Base-by-base conservation (phyloP, 306 rosid species). In the Phaseolus lunatus region DNA sequence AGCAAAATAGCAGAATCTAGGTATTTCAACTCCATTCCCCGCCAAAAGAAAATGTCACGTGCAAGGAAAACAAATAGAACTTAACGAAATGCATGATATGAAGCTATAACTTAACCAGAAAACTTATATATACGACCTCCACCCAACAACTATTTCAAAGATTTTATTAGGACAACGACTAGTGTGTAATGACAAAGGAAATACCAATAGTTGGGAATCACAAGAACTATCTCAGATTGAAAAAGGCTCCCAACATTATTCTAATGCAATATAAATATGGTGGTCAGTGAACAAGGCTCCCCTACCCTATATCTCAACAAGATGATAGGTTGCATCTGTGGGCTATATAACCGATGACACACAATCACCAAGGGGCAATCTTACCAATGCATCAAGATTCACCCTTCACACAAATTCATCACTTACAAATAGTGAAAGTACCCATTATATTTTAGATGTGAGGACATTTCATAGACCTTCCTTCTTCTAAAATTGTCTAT, bases 1-100 rank as follows among this genome's bases (percentile, higher is more conserved):
- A 63, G 78, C 61, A 73, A 75, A 78, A 75, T 64, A 84, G 43
- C 50, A 79, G 23, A 64, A 62, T 47, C 5, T 24, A 18, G 64
- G 53, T 59, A 52, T 54, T 54, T 53, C 26, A 39, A 33, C 19
- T 43, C 15, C 48, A 3, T 12, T 43, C 44, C 26, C 29, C 7
- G 0, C 0, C 9, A 31, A 31, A 19, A 45, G 16, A 33, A 65
- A 33, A 48, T 27, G 22, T 9, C 7, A 19, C 2, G 23, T 19
- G 53, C 63, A 58, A 29, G 31, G 9, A 44, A 11, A 61, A 69
- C 26, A 67, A 43, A 43, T 12, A 9, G 14, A 43, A 43, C 4
- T 11, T 43, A 43, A 13, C n/a, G 54, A 56, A 31, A 52, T 0
- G 19, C 5, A 26, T 9, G 15, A 29, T 12, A 26, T 9, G 19